Percentiles rank a stretch among this genome's conserved stretches.
phyloP scores from a whole-genome alignment of 2,329 filamentous ascomycete genomes.

The Neonectria faginata region DNA sequence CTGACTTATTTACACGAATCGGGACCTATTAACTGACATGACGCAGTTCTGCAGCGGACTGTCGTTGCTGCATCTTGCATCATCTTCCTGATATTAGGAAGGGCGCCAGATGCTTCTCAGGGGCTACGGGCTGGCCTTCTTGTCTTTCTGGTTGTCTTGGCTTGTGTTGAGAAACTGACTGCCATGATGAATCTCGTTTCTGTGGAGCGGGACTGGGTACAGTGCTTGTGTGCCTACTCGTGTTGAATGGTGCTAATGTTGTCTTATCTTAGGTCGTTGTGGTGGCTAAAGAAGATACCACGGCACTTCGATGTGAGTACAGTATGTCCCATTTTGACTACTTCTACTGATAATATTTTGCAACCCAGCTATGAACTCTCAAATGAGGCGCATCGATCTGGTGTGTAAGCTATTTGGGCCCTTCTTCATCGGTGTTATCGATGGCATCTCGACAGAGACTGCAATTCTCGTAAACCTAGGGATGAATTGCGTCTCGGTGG shows the following conservation, averaged over 20 bases:
- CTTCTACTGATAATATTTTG: not conserved
- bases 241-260: conserved; percentile 14
- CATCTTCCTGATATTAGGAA: conserved; percentile 53
- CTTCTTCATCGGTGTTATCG: conserved; percentile 65
- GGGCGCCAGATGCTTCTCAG: conserved; percentile 8
- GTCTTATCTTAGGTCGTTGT: conserved; percentile 44
- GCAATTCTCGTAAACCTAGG: conserved; percentile 63
- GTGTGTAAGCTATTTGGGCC: conserved; percentile 70
- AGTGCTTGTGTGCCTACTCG: not conserved
- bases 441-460: conserved; percentile 58
- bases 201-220: conserved; percentile 78
- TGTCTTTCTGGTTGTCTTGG: conserved; percentile 60
- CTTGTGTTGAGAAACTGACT: conserved; percentile 76
- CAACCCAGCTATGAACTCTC: conserved; percentile 61
- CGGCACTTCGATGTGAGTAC: conserved; percentile 37
- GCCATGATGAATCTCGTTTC: conserved; percentile 74
- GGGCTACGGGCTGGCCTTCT: conserved; percentile 46
- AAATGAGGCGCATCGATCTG: conserved; percentile 73
- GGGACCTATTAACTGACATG: conserved; percentile 17
- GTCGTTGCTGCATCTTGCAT: conserved; percentile 61
- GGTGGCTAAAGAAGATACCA: conserved; percentile 38
- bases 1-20: not conserved
- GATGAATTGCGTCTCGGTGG: conserved; percentile 62
- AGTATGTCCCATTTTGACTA: not conserved
- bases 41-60: conserved; percentile 52